These are phyloP conservation scores for Colletotrichum salicis DNA, from an alignment of 2,329 filamentous ascomycete species.

Conservation along the genomic window DNA sequence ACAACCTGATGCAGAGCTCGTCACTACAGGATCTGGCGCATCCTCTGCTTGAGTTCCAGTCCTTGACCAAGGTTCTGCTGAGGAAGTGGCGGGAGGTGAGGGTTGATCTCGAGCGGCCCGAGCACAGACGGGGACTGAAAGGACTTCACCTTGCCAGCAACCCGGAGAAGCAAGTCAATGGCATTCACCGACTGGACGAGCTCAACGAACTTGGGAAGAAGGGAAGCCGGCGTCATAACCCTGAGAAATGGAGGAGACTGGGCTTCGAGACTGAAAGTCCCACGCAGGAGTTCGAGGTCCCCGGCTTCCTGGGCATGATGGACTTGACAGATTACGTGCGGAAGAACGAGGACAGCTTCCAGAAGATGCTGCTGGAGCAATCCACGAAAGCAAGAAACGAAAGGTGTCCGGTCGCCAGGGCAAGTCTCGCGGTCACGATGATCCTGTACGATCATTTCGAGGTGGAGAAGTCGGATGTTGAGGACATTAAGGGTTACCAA, in stretches of 20 bases:
- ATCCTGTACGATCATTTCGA: constrained; percentile 97
- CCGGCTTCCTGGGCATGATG: constrained; percentile 96
- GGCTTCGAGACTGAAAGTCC: constrained; percentile 94
- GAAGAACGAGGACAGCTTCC: constrained; percentile 91
- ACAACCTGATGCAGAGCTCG: constrained; percentile 92
- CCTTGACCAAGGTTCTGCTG: constrained; percentile 86
- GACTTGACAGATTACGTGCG: constrained; percentile 93
- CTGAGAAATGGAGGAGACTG: constrained; percentile 91
- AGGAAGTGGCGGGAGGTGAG: constrained; percentile 87
- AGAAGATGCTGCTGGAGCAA: constrained; percentile 92
- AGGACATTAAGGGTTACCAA: constrained; percentile 81
- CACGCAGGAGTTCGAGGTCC: constrained; percentile 82
- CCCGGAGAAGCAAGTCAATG: constrained; percentile 66
- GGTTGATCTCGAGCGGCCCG: constrained; percentile 86
- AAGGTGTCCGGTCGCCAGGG: constrained; percentile 87
- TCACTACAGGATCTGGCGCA: constrained; percentile 90
- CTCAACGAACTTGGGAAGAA: constrained; percentile 58
- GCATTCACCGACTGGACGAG: constrained; percentile 49
- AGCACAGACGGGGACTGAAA: constrained; percentile 89
- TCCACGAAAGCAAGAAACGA: constrained; percentile 75
- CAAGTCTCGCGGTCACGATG: constrained; percentile 86
- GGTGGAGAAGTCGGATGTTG: constrained; percentile 83
- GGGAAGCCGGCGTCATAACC: constrained; percentile 78
- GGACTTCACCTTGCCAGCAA: constrained; percentile 85
- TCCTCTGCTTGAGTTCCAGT: constrained; percentile 92